Percentiles rank a stretch among this genome's conserved stretches.
Conservation (phyloP, 306 rosid genomes). For the Elaeagnus macrophylla region DNA sequence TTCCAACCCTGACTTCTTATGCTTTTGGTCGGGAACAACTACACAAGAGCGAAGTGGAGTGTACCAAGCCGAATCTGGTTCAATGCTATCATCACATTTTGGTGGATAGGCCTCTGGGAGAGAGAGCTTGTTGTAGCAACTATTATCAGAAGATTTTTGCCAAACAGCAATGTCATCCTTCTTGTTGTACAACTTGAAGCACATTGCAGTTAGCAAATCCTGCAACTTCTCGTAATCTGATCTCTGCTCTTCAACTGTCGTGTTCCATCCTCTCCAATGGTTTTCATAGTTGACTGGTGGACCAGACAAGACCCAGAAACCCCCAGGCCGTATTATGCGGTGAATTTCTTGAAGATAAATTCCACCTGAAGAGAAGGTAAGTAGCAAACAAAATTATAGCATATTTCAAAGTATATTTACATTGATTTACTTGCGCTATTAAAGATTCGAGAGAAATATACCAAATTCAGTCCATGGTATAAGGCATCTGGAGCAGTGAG, state of each 20-base stretch:
- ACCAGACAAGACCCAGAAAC: constrained; percentile 92
- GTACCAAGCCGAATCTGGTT: constrained; percentile 93
- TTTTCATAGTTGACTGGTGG: constrained; percentile 88
- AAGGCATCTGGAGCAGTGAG: constrained; percentile 99
- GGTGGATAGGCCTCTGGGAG: constrained; percentile 58
- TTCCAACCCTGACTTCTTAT: constrained; percentile 43
- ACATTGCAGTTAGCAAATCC: constrained; percentile 63
- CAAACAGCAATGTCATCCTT: constrained; percentile 93
- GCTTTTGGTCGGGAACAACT: constrained; percentile 60
- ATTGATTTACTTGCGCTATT: constrained; percentile 1
- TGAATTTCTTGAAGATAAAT: constrained; percentile 77
- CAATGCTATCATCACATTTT: constrained; percentile 84
- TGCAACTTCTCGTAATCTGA: constrained; percentile 73
- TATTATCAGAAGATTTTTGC: constrained; percentile 63
- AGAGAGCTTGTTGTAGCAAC: constrained; percentile 58
- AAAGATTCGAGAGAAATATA: constrained; percentile 24
- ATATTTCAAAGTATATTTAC: neutral
- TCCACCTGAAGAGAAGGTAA: constrained; percentile 51
- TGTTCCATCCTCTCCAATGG: constrained; percentile 96
- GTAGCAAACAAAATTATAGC: neutral
- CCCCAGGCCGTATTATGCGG: constrained; percentile 95
- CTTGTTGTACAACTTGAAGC: constrained; percentile 80
- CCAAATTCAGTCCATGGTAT: constrained; percentile 99
- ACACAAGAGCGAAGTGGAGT: constrained; percentile 83
- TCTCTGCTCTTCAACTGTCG: constrained; percentile 77